Evolutionary conservation across 345 rosid genomes (phyloP).

Genomic region (Aethionema arabicum): DNA sequence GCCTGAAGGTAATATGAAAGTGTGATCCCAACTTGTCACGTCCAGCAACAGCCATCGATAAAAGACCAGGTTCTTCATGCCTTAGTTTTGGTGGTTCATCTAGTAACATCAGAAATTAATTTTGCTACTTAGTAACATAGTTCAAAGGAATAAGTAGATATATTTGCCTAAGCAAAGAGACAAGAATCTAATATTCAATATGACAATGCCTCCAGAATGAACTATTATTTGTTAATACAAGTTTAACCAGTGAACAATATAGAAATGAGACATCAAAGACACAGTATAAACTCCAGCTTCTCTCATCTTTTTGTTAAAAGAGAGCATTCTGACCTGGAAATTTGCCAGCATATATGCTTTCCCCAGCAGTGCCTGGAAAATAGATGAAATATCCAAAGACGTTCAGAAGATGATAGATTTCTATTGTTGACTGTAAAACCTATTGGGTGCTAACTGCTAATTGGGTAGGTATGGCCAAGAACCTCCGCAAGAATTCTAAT

Average conservation of each 20-base stretch:
- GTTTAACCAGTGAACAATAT: not conserved
- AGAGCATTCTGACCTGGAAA: slow-evolving; percentile 72
- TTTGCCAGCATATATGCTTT: slow-evolving; percentile 78
- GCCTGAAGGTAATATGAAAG: slow-evolving; percentile 74
- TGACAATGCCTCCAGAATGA: slow-evolving; percentile 12
- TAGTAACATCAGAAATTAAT: slow-evolving; percentile 41
- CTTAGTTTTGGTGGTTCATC: slow-evolving; percentile 81
- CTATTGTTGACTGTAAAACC: slow-evolving; percentile 18
- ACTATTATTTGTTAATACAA: not conserved
- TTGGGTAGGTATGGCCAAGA: slow-evolving; percentile 3
- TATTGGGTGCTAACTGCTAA: slow-evolving; percentile 11
- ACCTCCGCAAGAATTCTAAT: slow-evolving; percentile 17
- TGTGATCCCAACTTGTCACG: slow-evolving; percentile 90
- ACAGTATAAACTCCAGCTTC: not conserved
- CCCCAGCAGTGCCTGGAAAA: slow-evolving; percentile 80
- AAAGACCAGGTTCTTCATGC: slow-evolving; percentile 82
- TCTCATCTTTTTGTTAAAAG: slow-evolving; percentile 7
- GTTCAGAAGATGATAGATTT: slow-evolving; percentile 14
- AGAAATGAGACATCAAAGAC: slow-evolving; percentile 16
- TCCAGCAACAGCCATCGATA: slow-evolving; percentile 75
- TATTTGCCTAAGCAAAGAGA: not conserved
- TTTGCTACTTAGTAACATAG: slow-evolving; percentile 17
- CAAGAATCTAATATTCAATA: not conserved
- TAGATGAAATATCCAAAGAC: slow-evolving; percentile 15
- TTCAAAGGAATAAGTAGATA: slow-evolving; percentile 5